These are phyloP conservation scores for Sisymbrium altissimum DNA, from an alignment of 345 rosid species.

Conservation along the genomic window DNA sequence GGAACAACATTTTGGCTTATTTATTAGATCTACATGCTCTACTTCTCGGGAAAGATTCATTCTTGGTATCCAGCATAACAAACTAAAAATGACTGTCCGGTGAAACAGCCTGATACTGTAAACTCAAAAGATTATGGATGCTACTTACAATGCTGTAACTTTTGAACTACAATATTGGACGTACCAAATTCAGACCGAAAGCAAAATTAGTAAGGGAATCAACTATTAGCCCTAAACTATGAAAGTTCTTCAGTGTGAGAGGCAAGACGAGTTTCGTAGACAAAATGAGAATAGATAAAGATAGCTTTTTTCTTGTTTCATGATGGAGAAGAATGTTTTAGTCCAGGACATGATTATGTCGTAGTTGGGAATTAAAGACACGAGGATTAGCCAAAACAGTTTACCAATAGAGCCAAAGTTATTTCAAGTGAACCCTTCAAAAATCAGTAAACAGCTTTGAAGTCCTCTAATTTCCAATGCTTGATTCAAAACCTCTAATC, in stretches of 20 bases:
- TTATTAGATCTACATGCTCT: background rate
- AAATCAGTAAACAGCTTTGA: background rate
- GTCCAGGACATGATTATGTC: background rate
- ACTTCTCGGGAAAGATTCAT: too few relatives aligned
- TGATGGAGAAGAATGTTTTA: background rate
- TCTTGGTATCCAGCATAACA: background rate
- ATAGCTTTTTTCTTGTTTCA: background rate
- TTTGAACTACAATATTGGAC: background rate
- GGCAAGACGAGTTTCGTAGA: background rate
- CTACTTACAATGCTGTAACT: background rate
- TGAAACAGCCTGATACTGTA: background rate
- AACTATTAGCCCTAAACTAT: background rate
- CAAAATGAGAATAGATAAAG: background rate
- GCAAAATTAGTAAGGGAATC: background rate
- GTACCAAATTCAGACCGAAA: background rate
- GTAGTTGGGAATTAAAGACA: background rate
- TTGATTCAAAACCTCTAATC: background rate
- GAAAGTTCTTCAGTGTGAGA: background rate
- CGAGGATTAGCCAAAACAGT: background rate
- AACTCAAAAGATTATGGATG: background rate
- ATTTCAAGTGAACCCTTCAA: background rate
- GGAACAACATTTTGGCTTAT: background rate
- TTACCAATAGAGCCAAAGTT: background rate
- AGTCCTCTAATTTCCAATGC: background rate
- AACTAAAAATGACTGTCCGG: background rate